Conservation (phyloP, 805 yeast species). For the Pichia phayaonensis region DNA sequence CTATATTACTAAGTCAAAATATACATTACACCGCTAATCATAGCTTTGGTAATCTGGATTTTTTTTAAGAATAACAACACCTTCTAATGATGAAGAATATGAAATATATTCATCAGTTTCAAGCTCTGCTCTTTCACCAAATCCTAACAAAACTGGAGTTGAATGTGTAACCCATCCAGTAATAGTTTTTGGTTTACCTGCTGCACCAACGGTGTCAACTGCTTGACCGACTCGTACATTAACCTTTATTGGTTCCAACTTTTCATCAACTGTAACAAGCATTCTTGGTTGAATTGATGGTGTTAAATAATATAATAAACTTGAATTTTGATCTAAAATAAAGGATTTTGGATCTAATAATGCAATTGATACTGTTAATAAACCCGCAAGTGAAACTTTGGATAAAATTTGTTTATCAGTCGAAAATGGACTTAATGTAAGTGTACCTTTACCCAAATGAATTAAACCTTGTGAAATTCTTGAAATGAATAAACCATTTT, state of each 20-base stretch:
- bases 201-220: conserved; percentile 97
- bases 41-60: conserved; percentile 71
- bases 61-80: conserved; percentile 86
- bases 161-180: conserved; percentile 99
- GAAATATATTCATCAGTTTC: conserved; percentile 91
- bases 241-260: conserved; percentile 84
- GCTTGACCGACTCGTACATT: conserved; percentile 98
- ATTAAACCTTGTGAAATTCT: conserved; percentile 92
- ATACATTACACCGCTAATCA: neutral
- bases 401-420: conserved; percentile 82
- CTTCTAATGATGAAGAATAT: conserved; percentile 77
- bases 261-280: conserved; percentile 87
- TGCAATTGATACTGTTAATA: conserved; percentile 77
- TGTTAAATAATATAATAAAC: conserved; percentile 74
- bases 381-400: conserved; percentile 82
- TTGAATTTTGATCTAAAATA: conserved; percentile 67
- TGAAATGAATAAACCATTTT: conserved; percentile 86
- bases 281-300: conserved; percentile 90
- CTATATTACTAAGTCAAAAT: neutral
- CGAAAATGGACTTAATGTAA: conserved; percentile 81
- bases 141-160: conserved; percentile 88
- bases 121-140: conserved; percentile 94
- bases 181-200: conserved; percentile 97
- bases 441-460: conserved; percentile 94
- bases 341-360: conserved; percentile 80